Base-by-base conservation (phyloP, 257 asterid species). In the Misopates orontium region DNA sequence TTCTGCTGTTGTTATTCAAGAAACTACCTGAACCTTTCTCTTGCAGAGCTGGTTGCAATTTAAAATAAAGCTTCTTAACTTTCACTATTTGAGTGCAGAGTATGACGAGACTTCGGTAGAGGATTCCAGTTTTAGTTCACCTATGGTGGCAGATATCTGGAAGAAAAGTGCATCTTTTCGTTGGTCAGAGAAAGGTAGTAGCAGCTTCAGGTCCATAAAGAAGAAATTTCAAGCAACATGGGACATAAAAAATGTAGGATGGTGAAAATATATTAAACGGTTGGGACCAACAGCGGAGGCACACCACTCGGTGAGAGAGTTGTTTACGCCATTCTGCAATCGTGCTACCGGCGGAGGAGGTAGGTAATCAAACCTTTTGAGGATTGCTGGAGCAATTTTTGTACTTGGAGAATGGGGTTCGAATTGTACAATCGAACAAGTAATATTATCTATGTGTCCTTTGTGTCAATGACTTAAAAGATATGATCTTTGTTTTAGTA, bases 131-230 rank as follows among this genome's bases (percentile, higher is more conserved):
- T 73, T 74, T n/a, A 74, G 73, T 66, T 86, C 97, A 3, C 91
- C 95, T 31, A 79, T 87, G 32, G 85, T 89, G 58, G 80, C 96
- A 12, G 97, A 89, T 67, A 49, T 93, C 47, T 56, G 82, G 65
- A 85, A 79, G 61, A 71, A 86, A 63, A 83, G 85, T 65, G 69
- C 84, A 14, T 93, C 97, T 0, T 71, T 85, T 60, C 85, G 90
- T 41, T 93, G 94, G 96, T 76, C 94, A 3, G 97, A 82, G 69
- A 90, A 83, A 75, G 71, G 95, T 28, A 79, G 80, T 17, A 84
- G 86, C 80, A 86, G 99, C 82, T 90, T 93, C 84, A 84, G 85
- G 73, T 84, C 97, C 64, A 57, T 90, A 25, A 86, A 70, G 77
- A 93, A 87, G 84, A 93, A 68, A 75, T 64, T 93, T 56, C 97